phyloP scores from a whole-genome alignment of 345 rosid species.

The Laguncularia racemosa region DNA sequence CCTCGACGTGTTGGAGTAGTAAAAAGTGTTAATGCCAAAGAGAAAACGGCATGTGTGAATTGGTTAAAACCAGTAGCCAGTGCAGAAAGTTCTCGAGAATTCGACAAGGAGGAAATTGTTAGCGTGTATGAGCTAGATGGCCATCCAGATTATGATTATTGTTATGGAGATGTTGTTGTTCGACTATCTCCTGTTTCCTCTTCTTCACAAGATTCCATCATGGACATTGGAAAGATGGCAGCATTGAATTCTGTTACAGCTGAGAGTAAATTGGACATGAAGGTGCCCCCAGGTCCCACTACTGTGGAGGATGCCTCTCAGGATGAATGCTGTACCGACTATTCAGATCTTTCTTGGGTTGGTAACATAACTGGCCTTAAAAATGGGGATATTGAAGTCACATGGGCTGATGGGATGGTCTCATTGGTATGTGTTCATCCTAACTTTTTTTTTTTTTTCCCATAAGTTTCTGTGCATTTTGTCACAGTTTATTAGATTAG shows the following conservation, averaged over 20 bases:
- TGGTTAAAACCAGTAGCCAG: conserved; percentile 74
- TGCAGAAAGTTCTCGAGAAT: conserved; percentile 82
- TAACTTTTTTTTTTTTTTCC: background rate
- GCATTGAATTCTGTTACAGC: conserved; percentile 23
- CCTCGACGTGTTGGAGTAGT: conserved; percentile 77
- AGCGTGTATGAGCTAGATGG: conserved; percentile 94
- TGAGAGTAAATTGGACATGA: conserved; percentile 18
- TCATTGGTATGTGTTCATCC: conserved; percentile 50
- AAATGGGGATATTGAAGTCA: conserved; percentile 94
- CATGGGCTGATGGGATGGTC: conserved; percentile 97
- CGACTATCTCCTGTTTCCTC: conserved; percentile 64
- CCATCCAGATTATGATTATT: conserved; percentile 95
- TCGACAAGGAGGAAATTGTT: conserved; percentile 79
- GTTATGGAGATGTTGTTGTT: conserved; percentile 89
- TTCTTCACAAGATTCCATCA: conserved; percentile 24
- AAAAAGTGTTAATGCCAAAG: conserved; percentile 87
- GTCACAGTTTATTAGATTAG: background rate
- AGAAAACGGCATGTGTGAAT: conserved; percentile 74
- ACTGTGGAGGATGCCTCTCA: conserved; percentile 25
- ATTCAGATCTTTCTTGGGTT: conserved; percentile 88
- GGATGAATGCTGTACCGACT: conserved; percentile 23
- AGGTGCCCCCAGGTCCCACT: conserved; percentile 26
- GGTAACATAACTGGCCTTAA: conserved; percentile 87
- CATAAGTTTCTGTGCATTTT: too few species aligned
- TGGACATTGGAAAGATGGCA: conserved; percentile 26